Conservation (phyloP, 495 filamentous ascomycete genomes). For the Hyaloscypha bicolor region DNA sequence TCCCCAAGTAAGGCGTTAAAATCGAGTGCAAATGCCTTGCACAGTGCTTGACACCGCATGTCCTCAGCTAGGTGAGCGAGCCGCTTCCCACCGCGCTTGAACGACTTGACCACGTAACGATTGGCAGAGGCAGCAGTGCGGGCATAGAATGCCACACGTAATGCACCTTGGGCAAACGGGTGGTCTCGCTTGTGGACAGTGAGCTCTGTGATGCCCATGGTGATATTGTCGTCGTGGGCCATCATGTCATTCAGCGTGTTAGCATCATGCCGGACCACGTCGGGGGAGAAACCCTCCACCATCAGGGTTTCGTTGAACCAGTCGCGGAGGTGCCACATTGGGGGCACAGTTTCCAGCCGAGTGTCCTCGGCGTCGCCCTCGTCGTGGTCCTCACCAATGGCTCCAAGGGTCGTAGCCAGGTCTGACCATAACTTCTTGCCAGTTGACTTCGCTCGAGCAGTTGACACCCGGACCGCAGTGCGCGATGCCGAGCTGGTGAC, state of each 20-base stretch:
- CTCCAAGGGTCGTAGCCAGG: neutral
- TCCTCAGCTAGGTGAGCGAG: constrained; percentile 38
- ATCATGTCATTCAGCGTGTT: constrained; percentile 36
- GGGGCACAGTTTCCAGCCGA: constrained; percentile 25
- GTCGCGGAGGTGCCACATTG: constrained; percentile 30
- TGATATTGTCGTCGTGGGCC: constrained; percentile 33
- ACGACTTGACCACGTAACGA: constrained; percentile 38
- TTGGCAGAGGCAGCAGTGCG: constrained; percentile 31
- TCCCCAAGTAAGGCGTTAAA: constrained; percentile 36
- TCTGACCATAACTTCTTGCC: neutral
- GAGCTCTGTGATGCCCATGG: constrained; percentile 30
- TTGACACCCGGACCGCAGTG: constrained; percentile 31
- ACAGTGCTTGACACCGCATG: constrained; percentile 40
- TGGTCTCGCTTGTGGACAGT: constrained; percentile 31
- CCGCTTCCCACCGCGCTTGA: constrained; percentile 27
- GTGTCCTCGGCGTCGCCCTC: neutral
- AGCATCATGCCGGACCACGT: constrained; percentile 21
- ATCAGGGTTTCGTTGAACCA: constrained; percentile 36
- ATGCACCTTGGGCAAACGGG: constrained; percentile 38
- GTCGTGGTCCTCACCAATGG: neutral
- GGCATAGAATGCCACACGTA: constrained; percentile 39
- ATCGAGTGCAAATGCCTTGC: constrained; percentile 45
- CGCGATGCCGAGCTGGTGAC: constrained; percentile 39
- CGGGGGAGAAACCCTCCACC: constrained; percentile 35
- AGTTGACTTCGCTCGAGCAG: neutral